phyloP scores from a whole-genome alignment of 495 filamentous ascomycete species.

The Neurospora tetraspora region DNA sequence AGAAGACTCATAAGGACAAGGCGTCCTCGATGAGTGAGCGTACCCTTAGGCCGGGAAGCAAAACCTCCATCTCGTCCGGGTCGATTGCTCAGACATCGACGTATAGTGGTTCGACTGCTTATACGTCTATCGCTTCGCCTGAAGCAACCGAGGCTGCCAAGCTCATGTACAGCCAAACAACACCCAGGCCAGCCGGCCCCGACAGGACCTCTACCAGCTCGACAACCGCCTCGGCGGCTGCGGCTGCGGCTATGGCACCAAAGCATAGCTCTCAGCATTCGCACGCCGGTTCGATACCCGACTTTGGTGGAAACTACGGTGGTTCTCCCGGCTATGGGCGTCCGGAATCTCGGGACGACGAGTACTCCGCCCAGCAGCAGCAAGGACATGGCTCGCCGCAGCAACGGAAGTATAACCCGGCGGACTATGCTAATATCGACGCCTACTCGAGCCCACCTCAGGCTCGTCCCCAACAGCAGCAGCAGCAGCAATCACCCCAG shows the following conservation, averaged over 20 bases:
- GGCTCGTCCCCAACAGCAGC: conserved; percentile 21
- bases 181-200: conserved; percentile 28
- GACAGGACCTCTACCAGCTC: conserved; percentile 31
- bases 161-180: conserved; percentile 43
- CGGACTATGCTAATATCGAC: conserved; percentile 56
- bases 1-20: conserved; percentile 42
- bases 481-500: conserved; percentile 30
- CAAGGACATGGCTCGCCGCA: conserved; percentile 38
- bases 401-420: conserved; percentile 62
- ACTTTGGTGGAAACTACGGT: conserved; percentile 30
- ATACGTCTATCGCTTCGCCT: conserved; percentile 29
- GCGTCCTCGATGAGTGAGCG: conserved; percentile 48
- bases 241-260: conserved; percentile 35
- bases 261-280: conserved; percentile 20
- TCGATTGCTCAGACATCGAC: conserved; percentile 18
- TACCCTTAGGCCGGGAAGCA: conserved; percentile 51
- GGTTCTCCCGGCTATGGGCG: conserved; percentile 30
- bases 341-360: conserved; percentile 25
- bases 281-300: conserved; percentile 20
- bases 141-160: conserved; percentile 43
- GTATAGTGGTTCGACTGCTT: conserved; percentile 17
- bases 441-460: conserved; percentile 35
- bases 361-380: conserved; percentile 40
- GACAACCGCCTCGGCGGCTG: conserved; percentile 34
- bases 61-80: conserved; percentile 20